Base-by-base conservation (phyloP, 805 yeast genomes). In the Ogataea naganishii region DNA sequence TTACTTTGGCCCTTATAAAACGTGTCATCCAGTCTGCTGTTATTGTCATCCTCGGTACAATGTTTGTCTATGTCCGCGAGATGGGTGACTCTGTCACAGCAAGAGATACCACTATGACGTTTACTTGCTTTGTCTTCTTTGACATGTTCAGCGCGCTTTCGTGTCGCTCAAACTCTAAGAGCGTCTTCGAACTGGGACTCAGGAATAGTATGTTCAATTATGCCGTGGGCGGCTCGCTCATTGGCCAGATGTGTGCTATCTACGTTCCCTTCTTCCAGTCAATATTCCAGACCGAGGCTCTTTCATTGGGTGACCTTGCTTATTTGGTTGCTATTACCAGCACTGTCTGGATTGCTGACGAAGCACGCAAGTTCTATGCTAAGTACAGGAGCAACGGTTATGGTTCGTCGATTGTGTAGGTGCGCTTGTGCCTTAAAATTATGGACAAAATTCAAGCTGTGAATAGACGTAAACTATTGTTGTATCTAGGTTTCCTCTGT, bases 41-140 rank as follows among this genome's bases (percentile, higher is more conserved):
- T 2, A 74, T 88, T 51, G 84, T 92, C 33, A 70, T 85, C 18
- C 21, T 68, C 9, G 99, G 98, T 25, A 92, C 99, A 0, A 68
- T 88, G 56, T 82, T 78, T 48, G 81, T 92, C 13, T 92, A 86
- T 53, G 62, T 83, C 25, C 70, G 73, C 38, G 96, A 89, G 56
- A 85, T 89, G 94, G 69, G 73, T 14, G 94, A 84, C 44, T 71
- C 75, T 18, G 77, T 89, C 33, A 86, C 96, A 3, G 79, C 89
- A 10, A 80, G 98, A 58, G 98, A 92, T 53, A 92, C 98, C 14
- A 92, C 99, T 2, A 92, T 92, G 98, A 89, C 98, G 1, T 92
- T 92, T 51, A 92, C 97, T 0, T 84, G 97, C 52, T 92, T 92
- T 59, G 98, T 92, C 8, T 64, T 89, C 33, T 92, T 78, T 49